Conservation (phyloP, 768 basidiomycete genomes). For the Auricularia auricula-judae region DNA sequence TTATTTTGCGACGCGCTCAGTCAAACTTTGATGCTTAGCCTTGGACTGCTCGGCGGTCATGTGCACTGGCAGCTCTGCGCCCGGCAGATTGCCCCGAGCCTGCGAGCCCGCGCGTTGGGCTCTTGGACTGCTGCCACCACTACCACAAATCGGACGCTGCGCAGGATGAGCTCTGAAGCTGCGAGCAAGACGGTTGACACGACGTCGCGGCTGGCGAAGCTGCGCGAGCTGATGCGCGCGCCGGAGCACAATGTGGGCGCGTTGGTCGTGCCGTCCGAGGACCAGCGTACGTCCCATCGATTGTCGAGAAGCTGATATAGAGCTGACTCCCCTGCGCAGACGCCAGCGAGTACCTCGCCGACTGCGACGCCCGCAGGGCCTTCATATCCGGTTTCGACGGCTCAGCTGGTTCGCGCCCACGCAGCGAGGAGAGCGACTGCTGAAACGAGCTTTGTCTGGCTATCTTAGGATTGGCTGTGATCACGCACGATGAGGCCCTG, state of each 20-base stretch:
- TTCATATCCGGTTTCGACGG: constrained; percentile 93
- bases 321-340: constrained; percentile 32
- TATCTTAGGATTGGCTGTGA: constrained; percentile 56
- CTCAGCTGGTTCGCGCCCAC: constrained; percentile 62
- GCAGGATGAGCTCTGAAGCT: not conserved
- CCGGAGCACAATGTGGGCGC: constrained; percentile 48
- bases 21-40: too few relatives aligned
- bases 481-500: constrained; percentile 59
- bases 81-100: too few relatives aligned
- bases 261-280: constrained; percentile 81
- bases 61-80: too few relatives aligned
- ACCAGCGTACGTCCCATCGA: constrained; percentile 55
- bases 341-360: constrained; percentile 79
- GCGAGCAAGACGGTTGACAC: constrained; percentile 42
- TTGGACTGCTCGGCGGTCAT: too few relatives aligned
- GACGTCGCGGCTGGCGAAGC: constrained; percentile 43
- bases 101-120: too few relatives aligned
- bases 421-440: not conserved
- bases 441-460: not conserved
- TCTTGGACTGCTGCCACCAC: too few relatives aligned
- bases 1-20: too few relatives aligned
- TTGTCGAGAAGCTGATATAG: not conserved
- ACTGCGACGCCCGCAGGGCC: constrained; percentile 71
- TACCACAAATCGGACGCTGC: not conserved
- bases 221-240: constrained; percentile 62